Conservation (phyloP, 208 protist species). For the Crithidia mellificae region DNA sequence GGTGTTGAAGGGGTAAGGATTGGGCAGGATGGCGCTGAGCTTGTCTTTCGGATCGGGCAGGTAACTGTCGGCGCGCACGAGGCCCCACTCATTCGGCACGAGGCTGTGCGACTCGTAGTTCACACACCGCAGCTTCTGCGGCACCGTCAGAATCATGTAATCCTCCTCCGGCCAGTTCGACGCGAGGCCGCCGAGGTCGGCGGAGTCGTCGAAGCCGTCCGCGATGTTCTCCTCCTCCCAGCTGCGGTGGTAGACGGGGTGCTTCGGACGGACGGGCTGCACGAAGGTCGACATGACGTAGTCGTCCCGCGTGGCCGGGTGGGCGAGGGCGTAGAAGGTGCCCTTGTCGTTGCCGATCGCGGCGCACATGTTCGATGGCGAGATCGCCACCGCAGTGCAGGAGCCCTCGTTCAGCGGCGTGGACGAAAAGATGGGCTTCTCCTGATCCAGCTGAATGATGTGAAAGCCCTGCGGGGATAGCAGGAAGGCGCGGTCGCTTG, state of each 20-base stretch:
- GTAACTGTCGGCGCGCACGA: slow-evolving; percentile 79
- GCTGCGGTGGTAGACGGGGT: slow-evolving; percentile 60
- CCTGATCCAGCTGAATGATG: slow-evolving; percentile 78
- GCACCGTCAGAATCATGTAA: slow-evolving; percentile 90
- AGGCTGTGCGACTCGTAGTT: slow-evolving; percentile 53
- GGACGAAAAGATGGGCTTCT: slow-evolving; percentile 66
- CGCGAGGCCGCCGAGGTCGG: slow-evolving; percentile 45
- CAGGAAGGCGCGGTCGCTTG: slow-evolving; percentile 64
- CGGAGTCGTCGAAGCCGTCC: slow-evolving; percentile 71
- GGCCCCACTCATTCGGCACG: slow-evolving; percentile 70
- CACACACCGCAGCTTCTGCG: slow-evolving; percentile 74
- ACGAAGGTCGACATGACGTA: slow-evolving; percentile 81
- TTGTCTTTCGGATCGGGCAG: slow-evolving; percentile 87
- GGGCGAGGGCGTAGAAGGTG: slow-evolving; percentile 73
- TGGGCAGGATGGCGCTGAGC: slow-evolving; percentile 69
- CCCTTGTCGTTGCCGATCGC: slow-evolving; percentile 89
- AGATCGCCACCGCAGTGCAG: slow-evolving; percentile 73
- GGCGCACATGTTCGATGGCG: slow-evolving; percentile 76
- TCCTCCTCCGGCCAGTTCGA: slow-evolving; percentile 86
- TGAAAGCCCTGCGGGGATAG: slow-evolving; percentile 75
- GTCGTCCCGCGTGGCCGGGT: slow-evolving; percentile 67
- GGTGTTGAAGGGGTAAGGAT: slow-evolving; percentile 88
- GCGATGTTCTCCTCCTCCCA: slow-evolving; percentile 74
- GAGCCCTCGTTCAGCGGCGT: slow-evolving; percentile 48
- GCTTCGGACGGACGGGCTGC: slow-evolving; percentile 64